Conservation (phyloP, 2,329 filamentous ascomycete genomes). For the Diaporthe velutina region DNA sequence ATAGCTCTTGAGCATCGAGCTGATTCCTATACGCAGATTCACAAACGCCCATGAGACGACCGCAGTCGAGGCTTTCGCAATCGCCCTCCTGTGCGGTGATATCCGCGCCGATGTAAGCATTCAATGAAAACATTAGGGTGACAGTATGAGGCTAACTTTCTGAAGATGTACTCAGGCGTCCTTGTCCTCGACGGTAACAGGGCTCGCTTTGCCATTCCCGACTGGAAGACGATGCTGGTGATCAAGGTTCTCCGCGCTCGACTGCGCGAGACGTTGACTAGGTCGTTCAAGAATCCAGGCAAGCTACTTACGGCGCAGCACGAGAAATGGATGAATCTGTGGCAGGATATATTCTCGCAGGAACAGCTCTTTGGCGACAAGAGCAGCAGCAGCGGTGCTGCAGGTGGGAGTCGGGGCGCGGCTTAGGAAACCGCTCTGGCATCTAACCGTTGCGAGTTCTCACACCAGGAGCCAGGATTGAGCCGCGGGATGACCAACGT, state of each 20-base stretch:
- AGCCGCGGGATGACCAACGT: slow-evolving; percentile 29
- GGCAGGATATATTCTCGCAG: slow-evolving; percentile 77
- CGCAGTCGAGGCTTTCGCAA: slow-evolving; percentile 82
- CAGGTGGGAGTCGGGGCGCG: slow-evolving; percentile 20
- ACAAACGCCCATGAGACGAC: slow-evolving; percentile 94
- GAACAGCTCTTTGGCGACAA: slow-evolving; percentile 51
- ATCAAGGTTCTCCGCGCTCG: slow-evolving; percentile 83
- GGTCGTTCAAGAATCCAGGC: slow-evolving; percentile 77
- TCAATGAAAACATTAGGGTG: not conserved
- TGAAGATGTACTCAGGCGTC: slow-evolving; percentile 85
- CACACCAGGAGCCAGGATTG: not conserved
- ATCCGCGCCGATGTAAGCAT: slow-evolving; percentile 81
- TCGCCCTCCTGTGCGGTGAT: slow-evolving; percentile 89
- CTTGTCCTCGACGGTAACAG: slow-evolving; percentile 90
- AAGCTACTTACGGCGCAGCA: slow-evolving; percentile 75
- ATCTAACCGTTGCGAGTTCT: not conserved
- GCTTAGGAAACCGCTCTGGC: slow-evolving; percentile 32
- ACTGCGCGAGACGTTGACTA: slow-evolving; percentile 80
- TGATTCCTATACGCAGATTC: slow-evolving; percentile 61
- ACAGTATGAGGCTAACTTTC: not conserved
- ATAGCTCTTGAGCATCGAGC: slow-evolving; percentile 17
- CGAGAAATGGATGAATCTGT: slow-evolving; percentile 80
- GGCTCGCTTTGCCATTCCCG: slow-evolving; percentile 82
- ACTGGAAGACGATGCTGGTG: slow-evolving; percentile 94
- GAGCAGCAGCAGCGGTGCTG: slow-evolving; percentile 29